Percentiles rank a stretch among this genome's conserved stretches.
Evolutionary conservation across 306 rosid genomes (phyloP).

Genomic region (Abrus precatorius): DNA sequence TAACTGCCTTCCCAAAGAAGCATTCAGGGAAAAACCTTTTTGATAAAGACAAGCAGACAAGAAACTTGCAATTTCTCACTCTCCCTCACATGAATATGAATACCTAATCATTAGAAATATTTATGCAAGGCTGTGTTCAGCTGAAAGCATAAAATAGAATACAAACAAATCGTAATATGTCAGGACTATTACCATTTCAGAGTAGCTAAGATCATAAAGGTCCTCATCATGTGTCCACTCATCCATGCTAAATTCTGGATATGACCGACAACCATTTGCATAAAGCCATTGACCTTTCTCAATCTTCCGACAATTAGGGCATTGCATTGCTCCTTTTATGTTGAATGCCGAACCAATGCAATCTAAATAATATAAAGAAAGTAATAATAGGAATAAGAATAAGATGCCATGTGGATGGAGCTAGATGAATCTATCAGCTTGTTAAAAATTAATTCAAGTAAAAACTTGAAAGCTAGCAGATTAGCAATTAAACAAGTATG

Average conservation of each 20-base stretch:
- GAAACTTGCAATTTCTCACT: constrained; percentile 1
- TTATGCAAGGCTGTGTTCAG: constrained; percentile 3
- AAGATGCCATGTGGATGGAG: neutral
- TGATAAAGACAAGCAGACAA: constrained; percentile 23
- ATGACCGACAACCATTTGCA: constrained; percentile 88
- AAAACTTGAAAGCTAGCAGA: constrained; percentile 27
- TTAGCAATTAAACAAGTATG: constrained; percentile 17
- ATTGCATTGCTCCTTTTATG: constrained; percentile 97
- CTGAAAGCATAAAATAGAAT: constrained; percentile 40
- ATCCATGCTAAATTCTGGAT: constrained; percentile 86
- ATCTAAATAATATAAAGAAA: constrained; percentile 60
- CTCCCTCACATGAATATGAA: neutral
- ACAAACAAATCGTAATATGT: constrained; percentile 28
- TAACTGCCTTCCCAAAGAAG: neutral
- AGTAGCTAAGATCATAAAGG: constrained; percentile 89
- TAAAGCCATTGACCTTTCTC: constrained; percentile 99
- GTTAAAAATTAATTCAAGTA: constrained; percentile 33
- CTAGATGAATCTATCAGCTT: constrained; percentile 12
- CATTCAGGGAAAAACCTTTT: constrained; percentile 4
- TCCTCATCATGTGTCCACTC: constrained; percentile 97
- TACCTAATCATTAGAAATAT: neutral
- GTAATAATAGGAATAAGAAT: constrained; percentile 41
- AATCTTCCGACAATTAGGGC: constrained; percentile 98
- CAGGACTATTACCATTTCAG: constrained; percentile 82
- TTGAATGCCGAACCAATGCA: constrained; percentile 99